Conservation (phyloP, 768 basidiomycete genomes). For the Holtermannia corniformis region DNA sequence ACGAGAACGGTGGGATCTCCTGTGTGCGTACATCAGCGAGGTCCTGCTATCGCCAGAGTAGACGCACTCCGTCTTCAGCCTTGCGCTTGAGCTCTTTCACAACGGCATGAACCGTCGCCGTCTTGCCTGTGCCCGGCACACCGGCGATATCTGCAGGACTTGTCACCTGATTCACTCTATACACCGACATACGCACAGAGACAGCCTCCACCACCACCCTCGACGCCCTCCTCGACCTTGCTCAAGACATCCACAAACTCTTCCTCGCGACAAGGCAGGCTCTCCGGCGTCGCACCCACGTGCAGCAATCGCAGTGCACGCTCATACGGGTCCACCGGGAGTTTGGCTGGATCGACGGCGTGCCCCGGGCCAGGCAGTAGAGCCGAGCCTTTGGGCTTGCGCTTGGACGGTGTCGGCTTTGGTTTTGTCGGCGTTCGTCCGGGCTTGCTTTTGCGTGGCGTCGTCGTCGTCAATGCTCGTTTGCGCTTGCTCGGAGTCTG, state of each 20-base stretch:
- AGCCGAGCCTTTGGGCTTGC: conserved; percentile 13
- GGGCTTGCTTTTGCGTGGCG: conserved; percentile 46
- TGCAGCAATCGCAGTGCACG: conserved; percentile 84
- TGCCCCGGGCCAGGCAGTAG: conserved; percentile 21
- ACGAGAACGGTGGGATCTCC: conserved; percentile 91
- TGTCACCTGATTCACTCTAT: not conserved
- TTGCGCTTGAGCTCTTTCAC: conserved; percentile 80
- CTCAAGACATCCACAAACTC: conserved; percentile 69
- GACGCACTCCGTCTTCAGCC: conserved; percentile 65
- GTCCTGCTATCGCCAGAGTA: not conserved
- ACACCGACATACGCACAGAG: conserved; percentile 56
- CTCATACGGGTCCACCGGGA: conserved; percentile 70
- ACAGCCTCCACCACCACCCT: conserved; percentile 90
- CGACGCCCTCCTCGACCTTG: conserved; percentile 71
- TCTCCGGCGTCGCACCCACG: conserved; percentile 83
- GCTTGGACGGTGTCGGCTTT: not conserved
- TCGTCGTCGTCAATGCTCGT: conserved; percentile 42
- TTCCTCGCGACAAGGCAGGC: conserved; percentile 75
- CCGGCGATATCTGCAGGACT: conserved; percentile 87
- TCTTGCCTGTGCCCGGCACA: conserved; percentile 86
- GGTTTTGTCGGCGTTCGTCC: not conserved
- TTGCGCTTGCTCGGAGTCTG: conserved; percentile 12
- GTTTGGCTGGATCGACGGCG: conserved; percentile 43
- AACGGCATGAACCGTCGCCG: conserved; percentile 90
- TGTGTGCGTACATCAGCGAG: conserved; percentile 38